Evolutionary conservation across 192 early-diverging fungal species (phyloP), one percentile per base, ranked within the genome.

Genomic region (Gigaspora rosea): DNA sequence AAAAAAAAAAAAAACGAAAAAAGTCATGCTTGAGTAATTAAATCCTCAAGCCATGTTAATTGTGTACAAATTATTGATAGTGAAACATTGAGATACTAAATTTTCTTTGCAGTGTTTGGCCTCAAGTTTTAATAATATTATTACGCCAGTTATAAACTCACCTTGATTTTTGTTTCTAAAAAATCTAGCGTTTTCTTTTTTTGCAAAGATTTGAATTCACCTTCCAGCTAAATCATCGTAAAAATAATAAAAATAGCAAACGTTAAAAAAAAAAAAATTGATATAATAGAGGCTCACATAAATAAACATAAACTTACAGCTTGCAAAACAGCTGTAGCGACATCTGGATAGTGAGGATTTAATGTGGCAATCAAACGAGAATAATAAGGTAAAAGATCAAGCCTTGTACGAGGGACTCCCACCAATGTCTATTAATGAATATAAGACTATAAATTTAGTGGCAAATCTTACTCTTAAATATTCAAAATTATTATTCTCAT

Each of bases 321-420:
- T 50, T 88, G 90, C 13, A 96, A 81, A 20, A 96, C 86, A 8
- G 82, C 78, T 8, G 87, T 86, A 50, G 90, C 90, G 74, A 99
- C 87, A 73, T 98, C 98, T 5, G 97, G 91, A 71, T 95, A 93
- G 80, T 93, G 96, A 11, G 87, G 91, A 69, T 91, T 86, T 69
- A 99, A 81, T 5, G 92, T 94, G 2, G 96, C 95, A 47, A 98
- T 91, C 71, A 99, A 80, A 1, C 98, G 89, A 12, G 93, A 86
- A 80, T 97, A 97, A 78, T 95, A 96, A 7, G 98, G 95, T 18
- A 99, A 80, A 15, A 98, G 78, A 61, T 95, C 96, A 41, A 92
- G 79, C 50, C 96, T 87, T 46, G 91, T 85, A 16, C 95, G 89
- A 27, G 94, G 94, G 11, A 98, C 94, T 35, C 88, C 88, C 0